Conservation (phyloP, 139 green algal genomes). For the Chlamydomonas schloesseri region DNA sequence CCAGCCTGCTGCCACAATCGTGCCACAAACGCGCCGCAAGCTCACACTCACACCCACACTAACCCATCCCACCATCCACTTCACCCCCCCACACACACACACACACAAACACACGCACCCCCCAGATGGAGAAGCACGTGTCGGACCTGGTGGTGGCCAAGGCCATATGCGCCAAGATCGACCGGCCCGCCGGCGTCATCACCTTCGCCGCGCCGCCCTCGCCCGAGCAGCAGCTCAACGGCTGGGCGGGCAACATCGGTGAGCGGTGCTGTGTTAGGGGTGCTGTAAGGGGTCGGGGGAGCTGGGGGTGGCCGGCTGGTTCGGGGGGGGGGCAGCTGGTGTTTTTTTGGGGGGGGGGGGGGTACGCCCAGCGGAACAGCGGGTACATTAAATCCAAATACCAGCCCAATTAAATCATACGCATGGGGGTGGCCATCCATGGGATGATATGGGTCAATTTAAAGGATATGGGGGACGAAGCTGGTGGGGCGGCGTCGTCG, state of each 20-base stretch:
- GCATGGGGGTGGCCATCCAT: no score
- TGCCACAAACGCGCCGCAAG: no score
- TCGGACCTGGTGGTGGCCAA: constrained; percentile 91
- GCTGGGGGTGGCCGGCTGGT: neutral
- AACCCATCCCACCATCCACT: neutral
- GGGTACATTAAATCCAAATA: no score
- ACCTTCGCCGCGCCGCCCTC: constrained; percentile 66
- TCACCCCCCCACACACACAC: neutral
- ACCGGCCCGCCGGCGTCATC: constrained; percentile 92
- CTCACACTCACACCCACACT: neutral
- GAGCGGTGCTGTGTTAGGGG: neutral
- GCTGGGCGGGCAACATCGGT: constrained; percentile 86
- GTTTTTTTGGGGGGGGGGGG: no score
- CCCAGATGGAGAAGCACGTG: constrained; percentile 91
- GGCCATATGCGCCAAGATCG: constrained; percentile 89
- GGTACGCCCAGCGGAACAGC: no score
- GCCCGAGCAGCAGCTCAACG: constrained; percentile 82
- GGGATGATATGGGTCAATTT: no score
- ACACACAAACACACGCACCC: no score
- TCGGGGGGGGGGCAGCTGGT: no score
- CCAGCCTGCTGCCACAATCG: no score
- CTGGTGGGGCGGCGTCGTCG: no score
- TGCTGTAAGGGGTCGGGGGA: neutral
- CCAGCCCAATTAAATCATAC: no score
- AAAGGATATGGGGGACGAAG: no score